Evolutionary conservation across 2,329 filamentous ascomycete species (phyloP).

Genomic region (Aspergillus pseudoviridinutans): DNA sequence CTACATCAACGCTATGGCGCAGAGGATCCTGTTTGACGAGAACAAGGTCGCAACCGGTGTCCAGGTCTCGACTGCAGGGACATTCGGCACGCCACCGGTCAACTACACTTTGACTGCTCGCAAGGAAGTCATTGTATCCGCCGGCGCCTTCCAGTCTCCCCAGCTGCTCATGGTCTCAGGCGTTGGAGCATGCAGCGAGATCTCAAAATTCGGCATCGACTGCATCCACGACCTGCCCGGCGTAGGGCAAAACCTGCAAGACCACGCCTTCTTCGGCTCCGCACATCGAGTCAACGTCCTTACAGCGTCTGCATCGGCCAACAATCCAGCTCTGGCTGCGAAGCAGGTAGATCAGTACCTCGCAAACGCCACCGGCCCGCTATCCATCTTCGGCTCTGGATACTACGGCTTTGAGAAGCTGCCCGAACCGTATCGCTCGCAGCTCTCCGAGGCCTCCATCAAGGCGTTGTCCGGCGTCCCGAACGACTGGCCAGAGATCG

Average conservation of each 20-base stretch:
- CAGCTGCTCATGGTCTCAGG: conserved; percentile 16
- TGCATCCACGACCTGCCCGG: conserved; percentile 16
- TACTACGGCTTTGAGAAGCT: conserved; percentile 29
- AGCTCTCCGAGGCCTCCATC: conserved; percentile 11
- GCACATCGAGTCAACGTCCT: conserved; percentile 33
- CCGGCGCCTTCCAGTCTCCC: conserved; percentile 10
- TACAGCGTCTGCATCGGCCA: conserved; percentile 23
- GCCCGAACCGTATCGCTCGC: conserved; percentile 16
- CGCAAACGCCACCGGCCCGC: conserved; percentile 21
- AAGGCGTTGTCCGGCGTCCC: conserved; percentile 19
- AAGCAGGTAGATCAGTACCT: conserved; percentile 20
- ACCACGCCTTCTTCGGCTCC: conserved; percentile 35
- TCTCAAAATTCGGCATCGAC: conserved; percentile 13
- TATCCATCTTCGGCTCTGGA: conserved; percentile 20
- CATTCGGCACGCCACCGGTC: conserved; percentile 11
- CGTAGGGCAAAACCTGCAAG: conserved; percentile 41
- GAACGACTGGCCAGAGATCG: conserved; percentile 32
- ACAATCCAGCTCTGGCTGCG: conserved; percentile 18
- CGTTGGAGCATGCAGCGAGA: conserved; percentile 16
- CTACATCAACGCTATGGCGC: conserved; percentile 31
- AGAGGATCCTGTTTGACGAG: conserved; percentile 33
- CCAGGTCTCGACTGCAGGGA: conserved; percentile 12
- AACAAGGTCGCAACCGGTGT: conserved; percentile 24
- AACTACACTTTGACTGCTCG: conserved; percentile 15
- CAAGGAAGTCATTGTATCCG: conserved; percentile 15